Base-by-base conservation (phyloP, 2,329 filamentous ascomycete genomes). In the Fusarium piperis region DNA sequence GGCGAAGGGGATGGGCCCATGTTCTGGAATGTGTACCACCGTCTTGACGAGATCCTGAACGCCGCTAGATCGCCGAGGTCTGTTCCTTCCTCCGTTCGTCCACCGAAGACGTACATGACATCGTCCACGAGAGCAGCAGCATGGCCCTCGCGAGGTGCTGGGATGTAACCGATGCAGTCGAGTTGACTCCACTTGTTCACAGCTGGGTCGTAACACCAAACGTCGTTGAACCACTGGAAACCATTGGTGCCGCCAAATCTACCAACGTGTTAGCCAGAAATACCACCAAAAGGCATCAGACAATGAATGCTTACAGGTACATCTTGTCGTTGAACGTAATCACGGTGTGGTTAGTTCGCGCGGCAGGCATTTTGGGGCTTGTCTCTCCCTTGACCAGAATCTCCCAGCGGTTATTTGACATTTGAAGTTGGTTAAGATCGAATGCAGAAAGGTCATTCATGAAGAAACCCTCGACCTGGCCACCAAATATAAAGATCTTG, bases 11-110 rank as follows among this genome's bases (percentile, higher is more conserved):
- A 97, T 4, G 95, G 95, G 0, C 96, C 96, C 96, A 99, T 99
- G 79, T 99, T 99, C 79, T 99, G 96, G 82, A 99, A 99, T 36
- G 96, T 99, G 81, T 98, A 99, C 96, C 96, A 99, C 66, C 96
- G 90, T 72, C 94, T 91, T 12, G 94, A 94, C 1, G 92, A 90
- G 65, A 90, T 90, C 59, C 87, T 83, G 76, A 90, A 90, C 2
- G 96, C 96, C 3, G 96, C 95, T 46, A 99, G 86, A 81, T 99
- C 96, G 35, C 95, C 96, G 5, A 99, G 85, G 79, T 99, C 96
- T 30, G 91, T 90, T 1, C 96, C 96, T 74, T 98, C 95, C 78
- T 98, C 94, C 0, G 94, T 98, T 66, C 96, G 92, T 48, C 96
- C 96, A 74, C 97, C 97, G 80, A 99, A 99, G 68, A 99, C 91